A percentile compares a stretch with the other conserved stretches of the same genome.
These are phyloP conservation scores for Cytospora paraplurivora DNA, from an alignment of 2,329 filamentous ascomycete species.

Conservation along the genomic window DNA sequence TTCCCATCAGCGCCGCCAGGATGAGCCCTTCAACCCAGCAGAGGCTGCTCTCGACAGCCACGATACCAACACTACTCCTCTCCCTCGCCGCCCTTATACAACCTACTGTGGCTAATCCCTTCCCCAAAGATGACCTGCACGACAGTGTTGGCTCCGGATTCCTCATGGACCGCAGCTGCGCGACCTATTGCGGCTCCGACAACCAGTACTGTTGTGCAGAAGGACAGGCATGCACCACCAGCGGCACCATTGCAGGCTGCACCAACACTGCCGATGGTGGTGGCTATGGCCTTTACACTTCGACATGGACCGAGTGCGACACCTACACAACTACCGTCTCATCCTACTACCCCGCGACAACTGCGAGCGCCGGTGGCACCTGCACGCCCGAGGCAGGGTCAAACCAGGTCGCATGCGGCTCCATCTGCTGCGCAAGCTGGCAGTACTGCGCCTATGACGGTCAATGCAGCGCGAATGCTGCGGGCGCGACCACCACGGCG, in stretches of 20 bases:
- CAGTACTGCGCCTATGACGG: conserved; percentile 66
- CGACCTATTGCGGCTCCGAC: conserved; percentile 55
- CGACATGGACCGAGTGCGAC: conserved; percentile 62
- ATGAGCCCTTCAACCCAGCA: conserved; percentile 17
- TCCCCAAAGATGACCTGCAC: conserved; percentile 52
- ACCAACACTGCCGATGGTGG: conserved; percentile 39
- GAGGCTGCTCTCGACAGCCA: conserved; percentile 15
- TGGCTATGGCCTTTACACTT: conserved; percentile 47
- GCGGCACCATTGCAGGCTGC: conserved; percentile 54
- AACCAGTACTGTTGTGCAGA: conserved; percentile 58
- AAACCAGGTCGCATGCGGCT: conserved; percentile 64
- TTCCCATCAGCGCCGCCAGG: conserved; percentile 7
- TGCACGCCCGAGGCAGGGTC: conserved; percentile 53
- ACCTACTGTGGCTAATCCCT: conserved; percentile 48
- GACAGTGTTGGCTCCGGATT: conserved; percentile 50
- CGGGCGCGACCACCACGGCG: conserved; percentile 41
- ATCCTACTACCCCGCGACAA: conserved; percentile 51
- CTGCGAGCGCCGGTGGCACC: conserved; percentile 46
- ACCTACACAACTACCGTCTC: conserved; percentile 63
- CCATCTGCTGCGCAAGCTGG: conserved; percentile 69
- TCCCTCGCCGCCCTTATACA: conserved; percentile 44
- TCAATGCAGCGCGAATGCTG: conserved; percentile 57
- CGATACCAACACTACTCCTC: conserved; percentile 19
- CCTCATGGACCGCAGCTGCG: conserved; percentile 53
- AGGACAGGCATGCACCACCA: conserved; percentile 55